A percentile compares a stretch with the other conserved stretches of the same genome.
These are phyloP conservation scores for Rhizopogon salebrosus DNA, from an alignment of 768 basidiomycete species.

Conservation along the genomic window DNA sequence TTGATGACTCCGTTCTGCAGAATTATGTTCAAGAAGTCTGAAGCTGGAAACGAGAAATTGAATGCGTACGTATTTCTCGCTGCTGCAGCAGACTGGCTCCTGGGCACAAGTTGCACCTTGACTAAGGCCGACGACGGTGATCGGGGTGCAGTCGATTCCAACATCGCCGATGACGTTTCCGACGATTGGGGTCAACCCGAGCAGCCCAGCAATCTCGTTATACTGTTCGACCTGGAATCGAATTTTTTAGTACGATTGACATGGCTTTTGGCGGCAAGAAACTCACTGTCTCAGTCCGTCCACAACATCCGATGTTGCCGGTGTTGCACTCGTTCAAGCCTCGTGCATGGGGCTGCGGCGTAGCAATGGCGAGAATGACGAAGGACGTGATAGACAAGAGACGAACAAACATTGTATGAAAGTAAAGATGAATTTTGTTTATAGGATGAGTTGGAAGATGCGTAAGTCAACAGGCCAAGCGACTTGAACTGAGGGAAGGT, in stretches of 20 bases:
- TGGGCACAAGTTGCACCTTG: conserved; percentile 14
- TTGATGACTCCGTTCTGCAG: conserved; percentile 5
- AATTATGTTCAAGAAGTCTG: background rate
- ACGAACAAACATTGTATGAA: conserved; percentile 16
- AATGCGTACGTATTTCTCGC: conserved; percentile 14
- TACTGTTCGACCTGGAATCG: conserved; percentile 8
- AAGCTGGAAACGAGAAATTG: background rate
- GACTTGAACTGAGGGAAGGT: background rate
- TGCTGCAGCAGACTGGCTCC: conserved; percentile 22
- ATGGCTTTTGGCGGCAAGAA: background rate
- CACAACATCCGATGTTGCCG: conserved; percentile 16
- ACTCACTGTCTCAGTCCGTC: conserved; percentile 16
- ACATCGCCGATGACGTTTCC: conserved; percentile 15
- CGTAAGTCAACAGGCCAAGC: background rate
- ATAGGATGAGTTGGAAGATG: background rate
- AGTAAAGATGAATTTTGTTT: background rate
- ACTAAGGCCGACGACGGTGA: conserved; percentile 16
- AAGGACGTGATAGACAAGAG: conserved; percentile 15
- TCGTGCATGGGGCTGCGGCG: conserved; percentile 16
- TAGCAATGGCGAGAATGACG: conserved; percentile 13
- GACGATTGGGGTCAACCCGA: conserved; percentile 5
- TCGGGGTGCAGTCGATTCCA: conserved; percentile 20
- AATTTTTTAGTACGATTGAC: background rate
- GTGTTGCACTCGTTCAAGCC: conserved; percentile 13
- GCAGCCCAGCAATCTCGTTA: background rate